Percentiles rank a stretch among this genome's conserved stretches.
Conservation (phyloP, 768 basidiomycete species). For the Lepiota brunneoincarnata region DNA sequence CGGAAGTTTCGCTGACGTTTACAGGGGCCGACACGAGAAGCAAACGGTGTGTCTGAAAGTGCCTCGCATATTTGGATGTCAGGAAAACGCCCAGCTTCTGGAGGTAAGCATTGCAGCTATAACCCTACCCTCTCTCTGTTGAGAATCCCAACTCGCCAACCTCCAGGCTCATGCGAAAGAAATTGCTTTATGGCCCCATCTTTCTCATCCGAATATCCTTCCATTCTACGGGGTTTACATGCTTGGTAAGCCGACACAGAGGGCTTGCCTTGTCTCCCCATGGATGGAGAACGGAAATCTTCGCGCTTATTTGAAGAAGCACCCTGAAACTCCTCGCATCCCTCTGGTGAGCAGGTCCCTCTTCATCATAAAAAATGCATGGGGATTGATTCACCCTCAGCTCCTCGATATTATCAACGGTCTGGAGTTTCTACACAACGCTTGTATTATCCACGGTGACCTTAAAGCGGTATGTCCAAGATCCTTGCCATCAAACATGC, state of each 20-base stretch:
- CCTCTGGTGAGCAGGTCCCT: constrained; percentile 17
- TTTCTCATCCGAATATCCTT: constrained; percentile 33
- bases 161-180: constrained; percentile 17
- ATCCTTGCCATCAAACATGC: not conserved
- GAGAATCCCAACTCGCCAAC: not conserved
- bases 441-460: constrained; percentile 1
- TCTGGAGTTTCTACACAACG: not conserved
- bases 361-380: too few relatives aligned
- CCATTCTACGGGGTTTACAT: constrained; percentile 30
- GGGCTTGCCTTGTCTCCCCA: constrained; percentile 18
- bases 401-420: not conserved
- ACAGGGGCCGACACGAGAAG: not conserved
- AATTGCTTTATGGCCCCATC: constrained; percentile 29
- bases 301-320: constrained; percentile 10
- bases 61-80: constrained; percentile 3
- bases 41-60: not conserved
- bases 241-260: not conserved
- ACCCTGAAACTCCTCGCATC: constrained; percentile 8
- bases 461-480: constrained; percentile 2
- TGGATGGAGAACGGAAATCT: constrained; percentile 21
- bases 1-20: not conserved
- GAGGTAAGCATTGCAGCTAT: too few relatives aligned
- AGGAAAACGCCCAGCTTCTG: not conserved
- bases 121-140: too few relatives aligned
- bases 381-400: not conserved